A percentile compares a stretch with the other conserved stretches of the same genome.
Evolutionary conservation across 23 red algal genomes (phyloP).

Genomic region (Gracilaria vermiculophylla): DNA sequence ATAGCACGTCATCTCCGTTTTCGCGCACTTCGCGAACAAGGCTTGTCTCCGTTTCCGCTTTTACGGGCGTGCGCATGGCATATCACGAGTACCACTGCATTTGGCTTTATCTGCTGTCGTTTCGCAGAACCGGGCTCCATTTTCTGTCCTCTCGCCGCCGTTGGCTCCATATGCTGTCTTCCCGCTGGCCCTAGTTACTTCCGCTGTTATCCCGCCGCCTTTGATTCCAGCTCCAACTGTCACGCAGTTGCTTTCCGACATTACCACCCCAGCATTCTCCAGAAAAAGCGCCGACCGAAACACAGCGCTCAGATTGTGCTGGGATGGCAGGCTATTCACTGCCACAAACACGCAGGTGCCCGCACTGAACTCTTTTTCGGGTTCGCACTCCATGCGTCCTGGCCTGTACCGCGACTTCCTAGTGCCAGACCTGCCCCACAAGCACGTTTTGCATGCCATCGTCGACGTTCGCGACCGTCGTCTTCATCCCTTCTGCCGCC

Average conservation of each 20-base stretch:
- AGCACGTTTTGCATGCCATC: slow-evolving; percentile 90
- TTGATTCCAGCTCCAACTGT: no score
- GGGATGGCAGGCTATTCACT: slow-evolving; percentile 85
- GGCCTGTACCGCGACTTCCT: slow-evolving; percentile 81
- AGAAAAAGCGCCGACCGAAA: slow-evolving; percentile 82
- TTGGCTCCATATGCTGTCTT: neutral
- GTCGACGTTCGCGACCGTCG: slow-evolving; percentile 8
- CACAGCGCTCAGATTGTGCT: slow-evolving; percentile 87
- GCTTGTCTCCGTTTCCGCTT: neutral
- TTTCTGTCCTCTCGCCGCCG: no score
- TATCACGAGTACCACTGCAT: neutral
- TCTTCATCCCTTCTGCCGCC: neutral
- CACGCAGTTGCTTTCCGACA: slow-evolving; percentile 66
- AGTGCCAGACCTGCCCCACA: slow-evolving; percentile 73
- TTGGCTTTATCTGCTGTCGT: no score
- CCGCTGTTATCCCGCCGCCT: no score
- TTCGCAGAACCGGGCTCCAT: no score
- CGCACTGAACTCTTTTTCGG: slow-evolving; percentile 38
- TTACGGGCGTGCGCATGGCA: neutral
- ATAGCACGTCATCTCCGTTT: slow-evolving; percentile 79
- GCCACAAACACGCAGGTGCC: slow-evolving; percentile 47
- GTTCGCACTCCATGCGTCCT: slow-evolving; percentile 45
- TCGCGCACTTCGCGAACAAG: neutral
- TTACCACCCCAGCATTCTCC: slow-evolving; percentile 74
- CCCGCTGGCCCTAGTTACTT: neutral